Percentiles rank a stretch among this genome's conserved stretches.
phyloP scores from a whole-genome alignment of 345 rosid genomes.

The Linum lewisii region DNA sequence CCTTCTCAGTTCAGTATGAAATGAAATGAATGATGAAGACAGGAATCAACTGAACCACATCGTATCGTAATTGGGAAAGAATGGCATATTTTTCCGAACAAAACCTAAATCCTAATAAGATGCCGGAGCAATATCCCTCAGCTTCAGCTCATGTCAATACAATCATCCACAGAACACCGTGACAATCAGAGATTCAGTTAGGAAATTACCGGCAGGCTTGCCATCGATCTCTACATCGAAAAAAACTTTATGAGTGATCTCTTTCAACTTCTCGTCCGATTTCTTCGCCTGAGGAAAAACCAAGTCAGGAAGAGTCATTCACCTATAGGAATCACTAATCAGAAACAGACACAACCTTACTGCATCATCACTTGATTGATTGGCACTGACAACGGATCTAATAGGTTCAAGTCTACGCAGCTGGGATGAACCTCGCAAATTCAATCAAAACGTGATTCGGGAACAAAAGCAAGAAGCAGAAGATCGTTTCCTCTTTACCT shows the following conservation, averaged over 20 bases:
- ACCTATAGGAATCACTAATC: neutral
- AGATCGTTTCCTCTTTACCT: constrained; percentile 28
- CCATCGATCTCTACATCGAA: constrained; percentile 88
- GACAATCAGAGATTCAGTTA: neutral
- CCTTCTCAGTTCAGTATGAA: neutral
- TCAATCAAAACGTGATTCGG: neutral
- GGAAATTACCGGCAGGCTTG: constrained; percentile 70
- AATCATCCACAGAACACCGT: neutral
- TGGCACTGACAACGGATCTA: neutral
- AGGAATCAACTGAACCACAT: neutral
- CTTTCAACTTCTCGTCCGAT: constrained; percentile 44
- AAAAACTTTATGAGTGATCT: constrained; percentile 79
- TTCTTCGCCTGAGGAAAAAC: constrained; percentile 52
- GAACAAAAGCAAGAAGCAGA: neutral
- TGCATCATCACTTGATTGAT: neutral
- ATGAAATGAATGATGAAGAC: neutral
- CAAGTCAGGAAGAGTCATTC: neutral
- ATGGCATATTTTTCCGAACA: neutral
- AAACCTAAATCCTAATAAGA: too few species aligned
- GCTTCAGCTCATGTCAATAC: neutral
- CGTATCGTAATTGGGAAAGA: too few species aligned
- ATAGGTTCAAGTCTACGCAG: neutral
- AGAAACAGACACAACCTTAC: neutral
- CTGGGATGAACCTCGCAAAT: neutral
- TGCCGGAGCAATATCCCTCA: neutral